Evolutionary conservation across 805 yeast species (phyloP).

Genomic region (Lipomyces orientalis): DNA sequence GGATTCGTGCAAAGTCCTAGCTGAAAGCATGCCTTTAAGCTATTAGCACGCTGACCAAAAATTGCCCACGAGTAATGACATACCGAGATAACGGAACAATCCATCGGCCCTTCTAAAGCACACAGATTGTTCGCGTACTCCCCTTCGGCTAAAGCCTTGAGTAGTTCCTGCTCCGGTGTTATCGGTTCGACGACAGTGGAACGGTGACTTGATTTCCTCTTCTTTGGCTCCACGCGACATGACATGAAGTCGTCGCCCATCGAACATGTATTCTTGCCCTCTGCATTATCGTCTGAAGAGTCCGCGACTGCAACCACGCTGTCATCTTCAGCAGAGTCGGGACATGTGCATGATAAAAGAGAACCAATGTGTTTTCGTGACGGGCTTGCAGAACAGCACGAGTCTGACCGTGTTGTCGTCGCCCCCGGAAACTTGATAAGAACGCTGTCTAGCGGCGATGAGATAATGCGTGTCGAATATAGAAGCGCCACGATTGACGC

Average conservation of each 20-base stretch:
- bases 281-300: neutral
- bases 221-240: slow-evolving; percentile 18
- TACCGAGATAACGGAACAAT: slow-evolving; percentile 23
- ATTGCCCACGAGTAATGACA: neutral
- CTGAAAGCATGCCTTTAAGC: slow-evolving; percentile 19
- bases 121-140: slow-evolving; percentile 27
- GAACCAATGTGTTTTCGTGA: slow-evolving; percentile 5
- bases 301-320: neutral
- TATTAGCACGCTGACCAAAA: neutral
- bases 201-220: neutral
- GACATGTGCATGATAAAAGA: slow-evolving; percentile 1
- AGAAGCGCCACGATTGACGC: slow-evolving; percentile 2
- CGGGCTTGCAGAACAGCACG: slow-evolving; percentile 12
- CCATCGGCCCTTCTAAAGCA: slow-evolving; percentile 6
- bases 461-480: neutral
- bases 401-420: neutral
- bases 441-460: neutral
- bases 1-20: slow-evolving; percentile 29
- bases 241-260: slow-evolving; percentile 36
- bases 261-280: slow-evolving; percentile 22
- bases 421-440: neutral
- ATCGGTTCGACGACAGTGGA: neutral
- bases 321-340: slow-evolving; percentile 7
- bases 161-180: slow-evolving; percentile 16
- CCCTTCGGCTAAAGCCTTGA: slow-evolving; percentile 18